Evolutionary conservation across 768 basidiomycete genomes (phyloP).

Genomic region (Rhizopogon sp.): DNA sequence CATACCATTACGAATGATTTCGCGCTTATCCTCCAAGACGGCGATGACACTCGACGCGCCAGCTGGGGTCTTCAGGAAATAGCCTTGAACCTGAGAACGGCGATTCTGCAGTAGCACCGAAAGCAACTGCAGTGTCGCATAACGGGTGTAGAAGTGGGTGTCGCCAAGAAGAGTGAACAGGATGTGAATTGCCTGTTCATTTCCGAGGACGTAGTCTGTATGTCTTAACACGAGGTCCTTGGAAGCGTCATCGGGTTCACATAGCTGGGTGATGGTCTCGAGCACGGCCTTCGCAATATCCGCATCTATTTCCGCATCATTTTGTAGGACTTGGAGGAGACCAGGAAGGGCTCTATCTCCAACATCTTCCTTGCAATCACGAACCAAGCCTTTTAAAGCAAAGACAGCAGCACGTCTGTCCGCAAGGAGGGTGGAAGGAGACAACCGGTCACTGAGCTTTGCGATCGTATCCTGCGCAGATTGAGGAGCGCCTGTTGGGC

Average conservation of each 20-base stretch:
- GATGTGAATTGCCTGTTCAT: constrained; percentile 66
- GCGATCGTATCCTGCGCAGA: constrained; percentile 82
- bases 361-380: constrained; percentile 89
- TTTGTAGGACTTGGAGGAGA: constrained; percentile 75
- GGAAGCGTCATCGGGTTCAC: constrained; percentile 64
- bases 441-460: constrained; percentile 83
- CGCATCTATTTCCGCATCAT: constrained; percentile 85
- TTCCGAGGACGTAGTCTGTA: constrained; percentile 73
- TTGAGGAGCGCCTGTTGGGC: constrained; percentile 79
- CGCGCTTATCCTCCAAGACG: constrained; percentile 78
- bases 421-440: constrained; percentile 83
- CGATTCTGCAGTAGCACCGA: constrained; percentile 78
- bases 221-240: constrained; percentile 78
- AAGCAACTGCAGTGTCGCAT: constrained; percentile 78
- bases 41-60: constrained; percentile 71
- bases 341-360: constrained; percentile 73
- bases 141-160: constrained; percentile 79
- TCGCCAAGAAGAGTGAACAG: constrained; percentile 75
- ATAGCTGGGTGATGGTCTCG: constrained; percentile 83
- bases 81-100: constrained; percentile 77
- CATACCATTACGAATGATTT: constrained; percentile 86
- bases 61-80: constrained; percentile 81
- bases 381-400: constrained; percentile 84
- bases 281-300: constrained; percentile 91
- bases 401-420: constrained; percentile 93